Evolutionary conservation across 1,284 basidiomycete genomes (phyloP).

Genomic region (Ceratobasidium sp.): DNA sequence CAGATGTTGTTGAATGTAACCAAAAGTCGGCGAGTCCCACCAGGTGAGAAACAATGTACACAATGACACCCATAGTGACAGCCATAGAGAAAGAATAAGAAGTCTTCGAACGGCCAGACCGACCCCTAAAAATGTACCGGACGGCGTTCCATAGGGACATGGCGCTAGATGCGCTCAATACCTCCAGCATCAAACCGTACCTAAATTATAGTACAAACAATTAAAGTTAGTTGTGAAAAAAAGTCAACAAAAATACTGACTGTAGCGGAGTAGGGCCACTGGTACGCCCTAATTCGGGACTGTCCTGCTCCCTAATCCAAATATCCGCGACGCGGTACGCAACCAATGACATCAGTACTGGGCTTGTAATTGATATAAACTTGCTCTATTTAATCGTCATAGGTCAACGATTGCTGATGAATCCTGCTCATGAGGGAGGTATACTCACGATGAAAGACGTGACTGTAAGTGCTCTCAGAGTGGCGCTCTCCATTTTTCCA

Average conservation of each 20-base stretch:
- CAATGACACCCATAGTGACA: neutral
- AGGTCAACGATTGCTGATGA: neutral
- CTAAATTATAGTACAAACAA: neutral
- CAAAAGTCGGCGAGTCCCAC: slow-evolving; percentile 2
- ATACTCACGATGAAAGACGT: slow-evolving; percentile 10
- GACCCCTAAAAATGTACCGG: neutral
- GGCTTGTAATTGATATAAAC: neutral
- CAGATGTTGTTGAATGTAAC: slow-evolving; percentile 6
- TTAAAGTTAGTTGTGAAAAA: neutral
- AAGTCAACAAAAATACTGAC: neutral
- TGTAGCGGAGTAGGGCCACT: slow-evolving; percentile 9
- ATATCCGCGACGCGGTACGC: neutral
- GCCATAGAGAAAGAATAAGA: neutral
- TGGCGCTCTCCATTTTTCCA: neutral
- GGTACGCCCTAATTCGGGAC: neutral
- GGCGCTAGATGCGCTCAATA: slow-evolving; percentile 3
- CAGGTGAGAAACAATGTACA: neutral
- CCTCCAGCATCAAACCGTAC: slow-evolving; percentile 3
- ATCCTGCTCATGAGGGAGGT: neutral
- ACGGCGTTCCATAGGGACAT: neutral
- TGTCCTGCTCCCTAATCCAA: neutral
- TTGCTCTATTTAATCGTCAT: too few relatives aligned
- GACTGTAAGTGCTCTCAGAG: neutral
- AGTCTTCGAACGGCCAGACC: neutral
- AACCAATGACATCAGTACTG: neutral